These are phyloP conservation scores for Aspergillus taichungensis DNA, from an alignment of 495 filamentous ascomycete species.

Conservation along the genomic window DNA sequence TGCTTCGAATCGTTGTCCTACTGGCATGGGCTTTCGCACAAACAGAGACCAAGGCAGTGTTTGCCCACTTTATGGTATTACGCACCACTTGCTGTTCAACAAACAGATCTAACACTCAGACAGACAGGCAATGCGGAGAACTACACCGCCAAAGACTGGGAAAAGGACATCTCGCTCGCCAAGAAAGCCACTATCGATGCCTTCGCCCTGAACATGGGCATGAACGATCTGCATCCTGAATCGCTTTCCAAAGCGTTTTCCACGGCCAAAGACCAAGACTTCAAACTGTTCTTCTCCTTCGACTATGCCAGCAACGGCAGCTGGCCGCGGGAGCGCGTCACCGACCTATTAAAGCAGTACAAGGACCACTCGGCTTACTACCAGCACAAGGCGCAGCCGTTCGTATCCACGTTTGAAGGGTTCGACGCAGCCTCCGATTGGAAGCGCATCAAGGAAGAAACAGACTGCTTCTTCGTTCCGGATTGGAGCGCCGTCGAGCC, in stretches of 20 bases:
- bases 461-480: conserved; percentile 50
- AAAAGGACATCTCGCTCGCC: conserved; percentile 48
- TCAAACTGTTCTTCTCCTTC: conserved; percentile 61
- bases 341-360: conserved; percentile 45
- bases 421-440: conserved; percentile 49
- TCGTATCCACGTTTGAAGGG: conserved; percentile 72
- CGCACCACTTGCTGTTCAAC: not conserved
- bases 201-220: conserved; percentile 60
- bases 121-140: conserved; percentile 4
- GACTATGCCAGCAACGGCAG: conserved; percentile 47
- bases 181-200: conserved; percentile 56
- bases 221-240: conserved; percentile 30
- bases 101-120: not conserved
- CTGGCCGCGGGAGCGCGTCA: conserved; percentile 46
- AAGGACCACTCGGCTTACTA: conserved; percentile 40
- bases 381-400: conserved; percentile 29
- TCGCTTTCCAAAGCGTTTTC: conserved; percentile 41
- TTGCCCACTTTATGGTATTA: conserved; percentile 11
- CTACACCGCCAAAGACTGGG: conserved; percentile 34
- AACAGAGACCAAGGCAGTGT: conserved; percentile 3
- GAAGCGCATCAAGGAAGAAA: conserved; percentile 43
- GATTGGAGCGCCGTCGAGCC: conserved; percentile 54
- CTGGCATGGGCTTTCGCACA: not conserved
- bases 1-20: too few relatives aligned
- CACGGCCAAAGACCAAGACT: conserved; percentile 39